Evolutionary conservation across 148 eudicot species (phyloP).

Genomic region (Rhododendron kiyosumense): DNA sequence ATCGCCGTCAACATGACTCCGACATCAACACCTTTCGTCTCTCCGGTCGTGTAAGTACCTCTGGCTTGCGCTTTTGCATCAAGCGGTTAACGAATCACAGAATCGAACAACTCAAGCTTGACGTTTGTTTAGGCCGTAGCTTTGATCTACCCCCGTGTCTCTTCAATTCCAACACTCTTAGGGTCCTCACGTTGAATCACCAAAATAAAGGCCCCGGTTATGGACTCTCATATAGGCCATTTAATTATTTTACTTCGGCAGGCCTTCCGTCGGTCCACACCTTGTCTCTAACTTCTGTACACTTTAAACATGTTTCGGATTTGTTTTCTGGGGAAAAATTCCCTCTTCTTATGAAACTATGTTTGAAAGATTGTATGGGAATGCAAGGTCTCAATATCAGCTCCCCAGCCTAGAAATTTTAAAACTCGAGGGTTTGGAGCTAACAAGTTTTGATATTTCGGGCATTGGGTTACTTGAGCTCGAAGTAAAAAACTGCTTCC

Average conservation of each 20-base stretch:
- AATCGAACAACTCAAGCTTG: too few species aligned
- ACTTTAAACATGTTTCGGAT: conserved; percentile 22
- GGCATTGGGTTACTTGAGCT: neutral
- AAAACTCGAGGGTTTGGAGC: neutral
- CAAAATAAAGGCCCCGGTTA: too few species aligned
- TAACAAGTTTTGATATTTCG: conserved; percentile 4
- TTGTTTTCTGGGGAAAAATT: neutral
- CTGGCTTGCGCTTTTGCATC: too few species aligned
- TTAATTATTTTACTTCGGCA: neutral
- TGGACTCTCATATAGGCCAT: neutral
- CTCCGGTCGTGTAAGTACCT: too few species aligned
- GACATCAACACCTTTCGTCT: too few species aligned
- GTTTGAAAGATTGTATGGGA: conserved; percentile 19
- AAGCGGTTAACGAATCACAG: too few species aligned
- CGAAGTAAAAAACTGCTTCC: too few species aligned
- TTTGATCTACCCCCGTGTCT: too few species aligned
- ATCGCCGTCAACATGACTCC: too few species aligned
- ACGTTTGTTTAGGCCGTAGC: too few species aligned
- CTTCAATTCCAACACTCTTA: too few species aligned
- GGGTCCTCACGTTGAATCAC: too few species aligned
- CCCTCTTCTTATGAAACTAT: conserved; percentile 15
- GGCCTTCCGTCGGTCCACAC: neutral
- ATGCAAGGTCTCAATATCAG: conserved; percentile 9
- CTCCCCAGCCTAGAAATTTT: conserved; percentile 25
- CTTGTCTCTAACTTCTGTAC: neutral